These are phyloP conservation scores for Chlorella vulgaris DNA, from an alignment of 139 green algal species.

Conservation along the genomic window DNA sequence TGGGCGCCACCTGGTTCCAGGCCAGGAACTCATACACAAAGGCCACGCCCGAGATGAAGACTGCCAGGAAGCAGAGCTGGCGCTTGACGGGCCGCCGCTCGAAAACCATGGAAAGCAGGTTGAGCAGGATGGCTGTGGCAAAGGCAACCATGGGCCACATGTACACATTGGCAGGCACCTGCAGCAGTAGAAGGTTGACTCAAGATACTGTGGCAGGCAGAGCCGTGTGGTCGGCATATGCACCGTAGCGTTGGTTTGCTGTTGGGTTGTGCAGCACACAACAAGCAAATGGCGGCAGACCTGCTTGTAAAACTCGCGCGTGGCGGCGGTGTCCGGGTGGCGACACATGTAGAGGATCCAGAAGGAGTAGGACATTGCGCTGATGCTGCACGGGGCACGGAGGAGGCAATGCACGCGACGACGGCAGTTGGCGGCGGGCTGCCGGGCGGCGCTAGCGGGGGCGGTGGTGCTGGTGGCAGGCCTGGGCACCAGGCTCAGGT, in stretches of 20 bases:
- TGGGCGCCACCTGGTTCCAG: slow-evolving; percentile 36
- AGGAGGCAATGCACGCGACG: too few relatives aligned
- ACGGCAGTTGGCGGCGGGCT: background rate
- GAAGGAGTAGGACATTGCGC: slow-evolving; percentile 19
- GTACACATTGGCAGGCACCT: slow-evolving; percentile 36
- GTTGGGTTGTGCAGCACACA: too few relatives aligned
- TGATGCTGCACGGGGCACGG: slow-evolving; percentile 9
- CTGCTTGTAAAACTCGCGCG: slow-evolving; percentile 28
- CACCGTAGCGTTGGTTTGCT: too few relatives aligned
- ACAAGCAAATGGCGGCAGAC: too few relatives aligned
- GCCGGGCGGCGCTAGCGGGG: too few relatives aligned
- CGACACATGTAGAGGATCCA: slow-evolving; percentile 40
- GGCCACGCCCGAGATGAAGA: slow-evolving; percentile 55
- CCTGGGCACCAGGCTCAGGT: too few relatives aligned
- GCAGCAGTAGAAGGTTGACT: too few relatives aligned
- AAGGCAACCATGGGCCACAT: slow-evolving; percentile 57
- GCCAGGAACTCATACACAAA: slow-evolving; percentile 58
- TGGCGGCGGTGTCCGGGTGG: background rate
- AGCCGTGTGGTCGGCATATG: too few relatives aligned
- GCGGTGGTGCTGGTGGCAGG: too few relatives aligned
- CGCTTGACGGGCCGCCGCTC: slow-evolving; percentile 50
- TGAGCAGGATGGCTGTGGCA: slow-evolving; percentile 60
- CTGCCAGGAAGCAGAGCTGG: slow-evolving; percentile 57
- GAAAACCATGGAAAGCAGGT: slow-evolving; percentile 56
- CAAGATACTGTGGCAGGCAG: too few relatives aligned